Percentiles rank a stretch among this genome's conserved stretches.
Conservation (phyloP, 164 flowering plant genomes). For the Stephania cephalantha region DNA sequence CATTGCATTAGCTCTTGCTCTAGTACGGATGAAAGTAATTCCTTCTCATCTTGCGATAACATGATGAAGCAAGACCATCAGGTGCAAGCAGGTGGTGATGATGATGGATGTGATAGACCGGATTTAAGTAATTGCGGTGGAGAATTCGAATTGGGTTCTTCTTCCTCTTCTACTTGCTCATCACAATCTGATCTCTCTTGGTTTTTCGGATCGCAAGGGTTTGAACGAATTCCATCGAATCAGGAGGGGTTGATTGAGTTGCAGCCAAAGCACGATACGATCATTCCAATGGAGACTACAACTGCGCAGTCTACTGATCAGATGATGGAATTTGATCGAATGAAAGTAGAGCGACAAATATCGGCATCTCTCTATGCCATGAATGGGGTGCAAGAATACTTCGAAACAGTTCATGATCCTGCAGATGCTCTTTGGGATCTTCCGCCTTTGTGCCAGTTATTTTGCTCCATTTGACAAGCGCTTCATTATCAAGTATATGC, state of each 20-base stretch:
- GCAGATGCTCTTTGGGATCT: conserved; percentile 74
- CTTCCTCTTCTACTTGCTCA: neutral
- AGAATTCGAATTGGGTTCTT: conserved; percentile 25
- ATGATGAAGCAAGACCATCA: conserved; percentile 9
- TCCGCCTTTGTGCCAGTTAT: conserved; percentile 55
- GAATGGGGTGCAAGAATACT: conserved; percentile 64
- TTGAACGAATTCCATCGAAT: conserved; percentile 25
- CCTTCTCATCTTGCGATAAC: conserved; percentile 6
- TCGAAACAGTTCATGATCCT: conserved; percentile 49
- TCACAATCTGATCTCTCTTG: conserved; percentile 29
- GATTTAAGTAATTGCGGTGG: conserved; percentile 43
- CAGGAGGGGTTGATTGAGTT: conserved; percentile 29
- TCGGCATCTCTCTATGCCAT: conserved; percentile 64
- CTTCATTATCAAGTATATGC: neutral
- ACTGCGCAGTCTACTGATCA: conserved; percentile 13
- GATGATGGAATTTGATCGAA: conserved; percentile 50
- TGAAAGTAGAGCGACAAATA: conserved; percentile 71
- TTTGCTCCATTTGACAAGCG: conserved; percentile 24
- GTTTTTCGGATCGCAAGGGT: conserved; percentile 21
- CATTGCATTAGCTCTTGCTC: neutral
- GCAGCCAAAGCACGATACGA: conserved; percentile 25
- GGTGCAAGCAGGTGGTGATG: neutral
- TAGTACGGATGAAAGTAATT: neutral
- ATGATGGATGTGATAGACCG: conserved; percentile 47
- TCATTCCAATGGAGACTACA: conserved; percentile 10